Evolutionary conservation across 306 rosid species (phyloP), one percentile per base, ranked within the genome.

Genomic region (Abrus pulchellus): DNA sequence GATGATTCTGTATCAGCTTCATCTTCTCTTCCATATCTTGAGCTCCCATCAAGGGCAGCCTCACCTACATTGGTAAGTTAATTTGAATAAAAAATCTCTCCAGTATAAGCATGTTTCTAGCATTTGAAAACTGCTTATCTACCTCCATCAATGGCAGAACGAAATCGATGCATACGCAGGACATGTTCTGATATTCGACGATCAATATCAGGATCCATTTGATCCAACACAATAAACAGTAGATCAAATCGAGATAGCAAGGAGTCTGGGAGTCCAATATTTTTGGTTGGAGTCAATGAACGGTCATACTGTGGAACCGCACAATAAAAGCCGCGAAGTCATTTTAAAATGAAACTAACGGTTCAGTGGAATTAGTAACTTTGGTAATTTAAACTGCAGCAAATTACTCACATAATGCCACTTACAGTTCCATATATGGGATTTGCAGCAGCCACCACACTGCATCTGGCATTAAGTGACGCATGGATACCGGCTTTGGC

Each of bases 401-500:
- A 57, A 71, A 32, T 38, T 71, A 71, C 57, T 1, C n/a, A n/a
- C 49, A 72, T 59, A 59, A 56, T 44, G 61, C 56, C 77, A 89
- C 96, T 90, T 86, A 93, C 99, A 80, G 97, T 90, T 85, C 99
- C 99, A 89, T 95, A 95, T 77, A 95, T 95, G 82, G 99, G 99
- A 89, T 95, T 95, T 74, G 99, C 99, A 53, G 99, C 99, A 76
- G 99, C 99, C 63, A 95, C 97, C 85, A 93, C 99, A 83, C 99
- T 95, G 88, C 99, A 95, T 27, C 99, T 88, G 9, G 99, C 99
- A 78, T 95, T 95, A 44, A 95, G 92, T 43, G 99, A 95, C 63
- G 99, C 99, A 82, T 95, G 99, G 85, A 95, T 95, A 65, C 99
- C 99, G 47, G 99, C 99, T 90, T 95, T 95, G 81, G 99, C 98